Evolutionary conservation across 1,284 basidiomycete genomes (phyloP).

Genomic region (Rhodotorula sp.): DNA sequence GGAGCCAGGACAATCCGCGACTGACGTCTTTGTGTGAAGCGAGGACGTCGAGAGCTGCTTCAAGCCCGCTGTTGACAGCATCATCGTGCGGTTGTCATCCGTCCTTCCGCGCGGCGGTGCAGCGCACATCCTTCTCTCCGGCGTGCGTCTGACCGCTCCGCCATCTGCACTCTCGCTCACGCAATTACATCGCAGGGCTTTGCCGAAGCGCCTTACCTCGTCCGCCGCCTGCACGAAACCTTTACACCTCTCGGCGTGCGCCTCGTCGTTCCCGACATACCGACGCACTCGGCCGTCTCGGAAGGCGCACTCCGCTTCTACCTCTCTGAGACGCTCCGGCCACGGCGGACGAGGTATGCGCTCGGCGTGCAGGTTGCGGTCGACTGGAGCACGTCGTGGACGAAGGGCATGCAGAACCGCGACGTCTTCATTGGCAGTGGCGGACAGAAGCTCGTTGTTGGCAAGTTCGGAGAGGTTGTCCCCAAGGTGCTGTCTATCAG

Average conservation of each 20-base stretch:
- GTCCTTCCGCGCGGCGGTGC: conserved; percentile 9
- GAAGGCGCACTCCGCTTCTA: conserved; percentile 24
- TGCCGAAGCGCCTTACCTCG: conserved; percentile 24
- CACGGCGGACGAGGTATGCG: not conserved
- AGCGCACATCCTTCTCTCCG: conserved; percentile 22
- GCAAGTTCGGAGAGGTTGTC: conserved; percentile 13
- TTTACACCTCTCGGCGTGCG: not conserved
- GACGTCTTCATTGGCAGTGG: conserved; percentile 3
- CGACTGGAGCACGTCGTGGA: conserved; percentile 9
- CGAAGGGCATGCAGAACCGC: conserved; percentile 1
- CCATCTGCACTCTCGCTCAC: too few relatives aligned
- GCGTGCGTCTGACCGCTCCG: not conserved
- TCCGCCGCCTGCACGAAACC: not conserved
- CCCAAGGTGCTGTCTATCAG: not conserved
- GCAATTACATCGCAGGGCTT: conserved; percentile 18
- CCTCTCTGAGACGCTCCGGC: conserved; percentile 6
- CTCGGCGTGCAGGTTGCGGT: conserved; percentile 22
- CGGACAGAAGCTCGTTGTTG: conserved; percentile 7
- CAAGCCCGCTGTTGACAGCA: conserved; percentile 1
- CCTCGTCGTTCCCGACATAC: conserved; percentile 19
- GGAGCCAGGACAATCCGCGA: too few relatives aligned
- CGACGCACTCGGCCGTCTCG: conserved; percentile 17
- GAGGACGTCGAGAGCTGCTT: conserved; percentile 14
- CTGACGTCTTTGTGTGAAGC: not conserved
- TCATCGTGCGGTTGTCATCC: conserved; percentile 23